Base-by-base conservation (phyloP, 2,329 filamentous ascomycete species). In the Didymella lethalis region DNA sequence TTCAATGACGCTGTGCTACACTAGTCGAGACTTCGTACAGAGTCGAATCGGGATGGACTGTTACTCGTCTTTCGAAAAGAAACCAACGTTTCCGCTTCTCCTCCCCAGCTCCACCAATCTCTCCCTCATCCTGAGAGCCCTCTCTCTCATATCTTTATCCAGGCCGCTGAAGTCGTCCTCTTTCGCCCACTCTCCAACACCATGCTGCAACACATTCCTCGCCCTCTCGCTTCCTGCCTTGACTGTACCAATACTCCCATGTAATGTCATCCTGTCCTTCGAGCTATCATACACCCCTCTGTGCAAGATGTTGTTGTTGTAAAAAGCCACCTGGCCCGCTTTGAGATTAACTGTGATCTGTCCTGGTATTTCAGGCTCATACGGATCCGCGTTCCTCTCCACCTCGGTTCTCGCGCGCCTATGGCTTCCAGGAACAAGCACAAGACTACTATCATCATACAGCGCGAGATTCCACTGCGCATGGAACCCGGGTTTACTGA, bases 391-490 rank as follows among this genome's bases (percentile, higher is more conserved):
- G 7, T 70, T 76, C 12, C 91, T 82, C 82, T 96, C 93, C 0
- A 68, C 73, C 4, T 86, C 83, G 0, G 91, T 96, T 44, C 92
- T 80, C 32, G 90, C 85, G 7, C 92, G 85, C 28, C 74, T 78
- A 75, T 97, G 93, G 5, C 88, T 90, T 0, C 90, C 91, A 0
- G 92, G 92, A 0, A 96, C 85, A 0, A 95, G 87, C 7, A 96
- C 79, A 7, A 96, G 89, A 43, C 61, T 66, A 14, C 84, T 81
- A 73, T 96, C 93, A 34, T 89, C 86, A 73, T 87, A 93, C 7
- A 96, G 81, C 7, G 92, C 89, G 43, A 96, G 82, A 75, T 97
- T 97, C 85, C 92, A 97, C 80, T 97, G 93, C 36, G 92, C 89
- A 69, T 95, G 92, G 68, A 85, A 87, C 56, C 88, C 87, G 0